Base-by-base conservation (phyloP, 2,329 filamentous ascomycete species). In the Colletotrichum neosansevieriae region DNA sequence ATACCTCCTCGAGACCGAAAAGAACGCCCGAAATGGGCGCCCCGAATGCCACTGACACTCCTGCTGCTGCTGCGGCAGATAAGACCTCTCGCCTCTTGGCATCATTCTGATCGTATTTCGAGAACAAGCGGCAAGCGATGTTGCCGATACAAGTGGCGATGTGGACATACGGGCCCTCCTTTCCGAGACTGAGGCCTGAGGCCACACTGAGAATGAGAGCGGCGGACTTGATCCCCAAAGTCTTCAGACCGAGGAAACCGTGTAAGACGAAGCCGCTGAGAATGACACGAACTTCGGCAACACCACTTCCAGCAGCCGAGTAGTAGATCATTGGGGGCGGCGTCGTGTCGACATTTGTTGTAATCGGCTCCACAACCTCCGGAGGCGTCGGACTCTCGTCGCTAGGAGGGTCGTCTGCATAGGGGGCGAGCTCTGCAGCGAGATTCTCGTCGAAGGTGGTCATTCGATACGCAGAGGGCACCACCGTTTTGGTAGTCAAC, bases 181-280 rank as follows among this genome's bases (percentile, higher is more conserved):
- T 99, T 32, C 96, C 96, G 47, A 99, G 84, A 76, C 94, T 97
- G 69, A 99, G 85, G 4, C 96, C 96, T 3, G 96, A 98, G 1
- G 94, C 92, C 44, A 98, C 94, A 77, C 93, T 97, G 64, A 98
- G 85, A 67, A 98, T 88, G 53, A 99, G 83, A 13, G 91, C 94
- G 15, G 92, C 74, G 0, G 93, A 92, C 78, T 99, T 99, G 80
- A 97, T 87, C 5, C 95, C 79, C 34, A 99, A 85, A 0, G 96
- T 98, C 76, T 92, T 92, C 44, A 97, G 79, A 73, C 96, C 96
- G 7, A 99, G 86, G 76, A 98, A 98, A 1, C 96, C 95, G 83
- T 98, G 96, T 63, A 99, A 84, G 63, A 99, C 95, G 75, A 98
- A 99, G 6, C 96, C 96, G 74, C 94, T 98, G n/a, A 98, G 87